A percentile compares a stretch with the other conserved stretches of the same genome.
Evolutionary conservation across 2,329 filamentous ascomycete species (phyloP).

Genomic region (Pestalotiopsis fici): DNA sequence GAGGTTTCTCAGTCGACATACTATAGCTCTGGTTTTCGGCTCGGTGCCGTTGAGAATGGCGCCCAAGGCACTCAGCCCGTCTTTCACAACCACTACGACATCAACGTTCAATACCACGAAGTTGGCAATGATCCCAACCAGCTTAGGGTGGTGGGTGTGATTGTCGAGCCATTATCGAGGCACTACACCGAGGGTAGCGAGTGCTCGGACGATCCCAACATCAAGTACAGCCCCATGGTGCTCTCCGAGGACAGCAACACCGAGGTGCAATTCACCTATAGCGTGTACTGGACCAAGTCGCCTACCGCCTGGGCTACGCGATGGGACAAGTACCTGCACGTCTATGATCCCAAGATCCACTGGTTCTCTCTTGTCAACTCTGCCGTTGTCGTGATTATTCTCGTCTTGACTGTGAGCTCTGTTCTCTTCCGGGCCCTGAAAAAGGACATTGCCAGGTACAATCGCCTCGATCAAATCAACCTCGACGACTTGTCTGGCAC

Average conservation of each 20-base stretch:
- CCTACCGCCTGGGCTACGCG: constrained; percentile 90
- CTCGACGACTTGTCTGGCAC: constrained; percentile 86
- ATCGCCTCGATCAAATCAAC: constrained; percentile 87
- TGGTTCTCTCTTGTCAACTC: constrained; percentile 99
- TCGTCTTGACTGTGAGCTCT: constrained; percentile 90
- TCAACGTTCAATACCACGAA: constrained; percentile 88
- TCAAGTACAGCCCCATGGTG: constrained; percentile 41
- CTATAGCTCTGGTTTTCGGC: constrained; percentile 87
- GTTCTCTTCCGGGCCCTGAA: constrained; percentile 84
- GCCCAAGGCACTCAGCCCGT: constrained; percentile 57
- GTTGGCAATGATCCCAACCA: constrained; percentile 66
- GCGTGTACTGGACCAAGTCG: constrained; percentile 85
- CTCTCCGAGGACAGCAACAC: constrained; percentile 60
- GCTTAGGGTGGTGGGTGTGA: constrained; percentile 87
- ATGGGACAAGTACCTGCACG: constrained; percentile 98
- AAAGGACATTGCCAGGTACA: constrained; percentile 97
- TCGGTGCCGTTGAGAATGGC: constrained; percentile 55
- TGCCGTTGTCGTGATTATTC: constrained; percentile 88
- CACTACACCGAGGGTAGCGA: constrained; percentile 60
- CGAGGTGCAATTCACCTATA: constrained; percentile 85
- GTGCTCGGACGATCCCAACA: constrained; percentile 60
- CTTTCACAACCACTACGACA: constrained; percentile 96
- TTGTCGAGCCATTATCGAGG: constrained; percentile 79
- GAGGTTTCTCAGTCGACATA: constrained; percentile 75
- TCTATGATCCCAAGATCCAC: constrained; percentile 96